Percentiles rank a stretch among this genome's conserved stretches.
Evolutionary conservation across 2,329 filamentous ascomycete species (phyloP).

Genomic region (Colletotrichum echinochloae): DNA sequence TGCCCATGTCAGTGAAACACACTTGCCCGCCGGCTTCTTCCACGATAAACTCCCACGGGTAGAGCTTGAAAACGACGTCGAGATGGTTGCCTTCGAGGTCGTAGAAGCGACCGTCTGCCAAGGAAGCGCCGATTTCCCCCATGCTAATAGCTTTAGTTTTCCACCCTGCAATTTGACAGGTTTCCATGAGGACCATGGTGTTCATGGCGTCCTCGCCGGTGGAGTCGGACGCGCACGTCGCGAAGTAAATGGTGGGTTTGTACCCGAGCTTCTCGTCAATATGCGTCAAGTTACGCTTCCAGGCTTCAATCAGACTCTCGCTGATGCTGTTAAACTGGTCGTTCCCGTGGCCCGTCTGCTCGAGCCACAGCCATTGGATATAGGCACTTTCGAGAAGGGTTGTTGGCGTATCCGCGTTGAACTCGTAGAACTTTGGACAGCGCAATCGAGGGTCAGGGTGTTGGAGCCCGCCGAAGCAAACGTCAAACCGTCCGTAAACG

Average conservation of each 20-base stretch:
- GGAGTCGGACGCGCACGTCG: not conserved
- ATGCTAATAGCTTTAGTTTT: not conserved
- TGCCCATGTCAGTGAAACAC: conserved; percentile 19
- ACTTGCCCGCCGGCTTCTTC: not conserved
- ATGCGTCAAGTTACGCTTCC: conserved; percentile 14
- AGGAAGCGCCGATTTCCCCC: conserved; percentile 5
- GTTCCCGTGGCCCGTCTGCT: conserved; percentile 17
- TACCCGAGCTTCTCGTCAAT: conserved; percentile 3
- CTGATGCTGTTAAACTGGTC: conserved; percentile 21
- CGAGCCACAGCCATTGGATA: conserved; percentile 22
- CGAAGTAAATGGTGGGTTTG: conserved; percentile 14
- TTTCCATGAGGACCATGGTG: conserved; percentile 17
- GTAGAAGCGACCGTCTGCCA: not conserved
- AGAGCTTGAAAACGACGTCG: conserved; percentile 20
- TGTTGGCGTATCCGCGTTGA: conserved; percentile 26
- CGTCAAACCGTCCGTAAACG: conserved; percentile 26
- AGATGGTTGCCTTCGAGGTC: conserved; percentile 9
- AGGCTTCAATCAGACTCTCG: not conserved
- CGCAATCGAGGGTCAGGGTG: conserved; percentile 14
- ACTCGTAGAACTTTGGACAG: conserved; percentile 22
- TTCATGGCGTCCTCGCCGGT: conserved; percentile 11
- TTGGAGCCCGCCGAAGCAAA: conserved; percentile 19
- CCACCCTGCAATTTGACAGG: conserved; percentile 21
- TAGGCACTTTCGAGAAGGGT: conserved; percentile 3
- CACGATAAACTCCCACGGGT: conserved; percentile 20